Conservation (phyloP, 2,329 filamentous ascomycete genomes). For the Alternaria rosae region DNA sequence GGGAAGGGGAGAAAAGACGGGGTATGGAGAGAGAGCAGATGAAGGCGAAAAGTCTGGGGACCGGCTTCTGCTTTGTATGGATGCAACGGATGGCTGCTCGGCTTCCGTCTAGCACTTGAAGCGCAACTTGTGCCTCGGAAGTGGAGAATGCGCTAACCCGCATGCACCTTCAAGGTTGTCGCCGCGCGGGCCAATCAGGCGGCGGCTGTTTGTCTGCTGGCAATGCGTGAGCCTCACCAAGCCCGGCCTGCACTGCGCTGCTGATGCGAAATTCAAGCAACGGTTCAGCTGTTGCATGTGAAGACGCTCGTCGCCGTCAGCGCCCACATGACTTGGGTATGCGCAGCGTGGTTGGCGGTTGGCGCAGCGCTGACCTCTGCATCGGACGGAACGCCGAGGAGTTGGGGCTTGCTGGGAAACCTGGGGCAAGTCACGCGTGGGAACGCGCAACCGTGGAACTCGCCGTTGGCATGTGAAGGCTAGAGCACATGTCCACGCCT, state of each 20-base stretch:
- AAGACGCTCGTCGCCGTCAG: slow-evolving; percentile 19
- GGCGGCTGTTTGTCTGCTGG: slow-evolving; percentile 35
- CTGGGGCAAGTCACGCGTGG: slow-evolving; percentile 32
- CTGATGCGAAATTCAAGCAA: neutral
- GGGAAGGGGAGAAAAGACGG: slow-evolving; percentile 18
- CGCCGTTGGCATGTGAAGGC: slow-evolving; percentile 35
- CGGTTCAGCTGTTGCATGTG: slow-evolving; percentile 27
- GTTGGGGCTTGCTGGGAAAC: slow-evolving; percentile 16
- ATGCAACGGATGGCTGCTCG: slow-evolving; percentile 24
- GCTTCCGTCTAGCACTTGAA: slow-evolving; percentile 19
- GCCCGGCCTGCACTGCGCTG: slow-evolving; percentile 18
- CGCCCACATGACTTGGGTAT: slow-evolving; percentile 22
- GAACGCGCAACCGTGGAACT: neutral
- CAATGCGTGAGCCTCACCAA: slow-evolving; percentile 5
- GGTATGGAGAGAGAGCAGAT: slow-evolving; percentile 28
- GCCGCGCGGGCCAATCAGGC: slow-evolving; percentile 28
- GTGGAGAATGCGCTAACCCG: slow-evolving; percentile 34
- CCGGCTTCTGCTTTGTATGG: slow-evolving; percentile 37
- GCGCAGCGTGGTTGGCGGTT: slow-evolving; percentile 14
- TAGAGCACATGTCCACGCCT: slow-evolving; percentile 7
- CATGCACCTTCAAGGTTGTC: slow-evolving; percentile 11
- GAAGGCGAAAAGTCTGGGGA: slow-evolving; percentile 36
- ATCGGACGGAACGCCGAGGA: slow-evolving; percentile 14
- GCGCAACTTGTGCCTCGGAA: slow-evolving; percentile 42
- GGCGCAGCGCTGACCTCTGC: slow-evolving; percentile 18